Evolutionary conservation across 306 rosid genomes (phyloP).

Genomic region (Alnus glutinosa): DNA sequence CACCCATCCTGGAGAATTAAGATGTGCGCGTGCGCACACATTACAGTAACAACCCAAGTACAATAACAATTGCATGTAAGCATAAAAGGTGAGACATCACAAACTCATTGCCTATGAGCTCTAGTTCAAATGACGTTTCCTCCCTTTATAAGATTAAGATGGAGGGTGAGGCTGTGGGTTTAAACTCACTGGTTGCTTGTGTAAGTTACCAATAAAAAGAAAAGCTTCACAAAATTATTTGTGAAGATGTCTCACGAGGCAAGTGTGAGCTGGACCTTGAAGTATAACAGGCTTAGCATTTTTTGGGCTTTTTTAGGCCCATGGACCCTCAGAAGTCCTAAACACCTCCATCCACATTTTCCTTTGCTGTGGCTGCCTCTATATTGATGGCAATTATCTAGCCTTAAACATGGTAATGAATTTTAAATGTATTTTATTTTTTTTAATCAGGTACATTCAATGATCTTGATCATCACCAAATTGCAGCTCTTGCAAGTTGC

Average conservation of each 20-base stretch:
- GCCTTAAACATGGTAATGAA: background rate
- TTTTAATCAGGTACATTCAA: conserved; percentile 77
- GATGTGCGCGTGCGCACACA: too few species aligned
- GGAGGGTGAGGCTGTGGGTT: background rate
- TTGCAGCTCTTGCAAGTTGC: conserved; percentile 97
- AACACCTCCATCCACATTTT: background rate
- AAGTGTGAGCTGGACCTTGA: background rate
- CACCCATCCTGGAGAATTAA: background rate
- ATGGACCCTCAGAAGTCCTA: background rate
- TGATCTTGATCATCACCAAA: conserved; percentile 92
- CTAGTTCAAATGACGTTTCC: background rate
- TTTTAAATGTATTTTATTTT: background rate
- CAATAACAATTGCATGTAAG: background rate
- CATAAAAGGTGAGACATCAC: background rate
- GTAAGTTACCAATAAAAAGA: too few species aligned
- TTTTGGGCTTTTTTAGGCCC: background rate
- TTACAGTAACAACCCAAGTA: background rate
- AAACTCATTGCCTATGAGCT: background rate
- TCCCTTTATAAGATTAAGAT: background rate
- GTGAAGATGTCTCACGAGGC: background rate
- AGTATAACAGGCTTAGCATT: background rate
- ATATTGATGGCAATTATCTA: background rate
- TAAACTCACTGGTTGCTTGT: background rate
- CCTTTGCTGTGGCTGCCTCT: background rate
- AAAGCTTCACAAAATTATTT: background rate